Evolutionary conservation across 2,329 filamentous ascomycete genomes (phyloP).

Genomic region (Trichoderma brevicompactum): DNA sequence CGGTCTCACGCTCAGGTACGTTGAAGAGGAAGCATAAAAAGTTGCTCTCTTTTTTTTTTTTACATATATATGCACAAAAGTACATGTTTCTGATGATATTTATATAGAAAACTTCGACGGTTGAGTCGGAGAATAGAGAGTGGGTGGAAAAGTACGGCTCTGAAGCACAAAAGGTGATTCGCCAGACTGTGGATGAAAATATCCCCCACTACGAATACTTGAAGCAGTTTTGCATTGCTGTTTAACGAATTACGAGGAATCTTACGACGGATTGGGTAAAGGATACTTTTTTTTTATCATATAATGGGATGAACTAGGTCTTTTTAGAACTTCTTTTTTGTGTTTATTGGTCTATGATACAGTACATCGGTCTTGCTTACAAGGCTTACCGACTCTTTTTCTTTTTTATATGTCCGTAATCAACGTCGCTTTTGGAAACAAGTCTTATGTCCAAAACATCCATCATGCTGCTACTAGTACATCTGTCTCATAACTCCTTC

Average conservation of each 20-base stretch:
- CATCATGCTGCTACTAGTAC: conserved; percentile 23
- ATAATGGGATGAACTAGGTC: too few species aligned
- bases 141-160: conserved; percentile 77
- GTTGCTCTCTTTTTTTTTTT: not conserved
- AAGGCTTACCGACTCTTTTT: conserved; percentile 5
- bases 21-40: not conserved
- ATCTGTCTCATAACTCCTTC: not conserved
- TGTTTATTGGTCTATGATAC: conserved; percentile 26
- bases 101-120: conserved; percentile 61
- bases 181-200: conserved; percentile 72
- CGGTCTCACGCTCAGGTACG: conserved; percentile 66
- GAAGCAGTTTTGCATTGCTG: conserved; percentile 74
- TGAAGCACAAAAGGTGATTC: conserved; percentile 70
- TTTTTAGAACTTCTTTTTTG: not conserved
- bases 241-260: conserved; percentile 41
- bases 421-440: conserved; percentile 23
- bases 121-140: conserved; percentile 69
- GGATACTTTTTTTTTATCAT: not conserved
- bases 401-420: conserved; percentile 4
- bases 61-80: too few species aligned
- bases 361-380: conserved; percentile 15
- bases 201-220: conserved; percentile 78
- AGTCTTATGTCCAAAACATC: not conserved
- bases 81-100: not conserved
- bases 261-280: not conserved